These are phyloP conservation scores for Penstemon newberryi DNA, from an alignment of 257 asterid genomes.

Conservation along the genomic window DNA sequence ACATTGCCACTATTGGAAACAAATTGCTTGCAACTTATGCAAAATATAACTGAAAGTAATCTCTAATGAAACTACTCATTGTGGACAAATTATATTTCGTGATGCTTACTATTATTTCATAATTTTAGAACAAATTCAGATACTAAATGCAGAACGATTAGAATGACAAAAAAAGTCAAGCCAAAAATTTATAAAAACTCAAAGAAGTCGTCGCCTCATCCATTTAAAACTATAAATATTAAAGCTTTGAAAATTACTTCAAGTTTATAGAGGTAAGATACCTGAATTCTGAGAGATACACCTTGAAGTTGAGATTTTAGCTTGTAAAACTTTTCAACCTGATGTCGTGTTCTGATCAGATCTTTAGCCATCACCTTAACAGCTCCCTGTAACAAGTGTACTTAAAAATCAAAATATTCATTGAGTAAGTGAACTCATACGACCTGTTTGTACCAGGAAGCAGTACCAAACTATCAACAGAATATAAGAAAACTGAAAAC, in stretches of 20 bases:
- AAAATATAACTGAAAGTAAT: background rate
- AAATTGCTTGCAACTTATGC: background rate
- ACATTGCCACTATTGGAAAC: slow-evolving; percentile 6
- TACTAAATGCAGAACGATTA: background rate
- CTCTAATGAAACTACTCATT: slow-evolving; percentile 1
- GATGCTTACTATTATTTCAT: slow-evolving; percentile 6
- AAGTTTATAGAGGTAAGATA: slow-evolving; percentile 22
- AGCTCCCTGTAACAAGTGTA: slow-evolving; percentile 74
- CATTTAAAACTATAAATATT: slow-evolving; percentile 3
- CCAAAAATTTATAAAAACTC: background rate
- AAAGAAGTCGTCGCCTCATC: slow-evolving; percentile 10
- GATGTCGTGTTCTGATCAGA: slow-evolving; percentile 96
- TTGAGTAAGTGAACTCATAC: slow-evolving; percentile 18
- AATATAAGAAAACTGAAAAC: background rate
- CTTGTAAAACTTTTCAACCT: slow-evolving; percentile 91
- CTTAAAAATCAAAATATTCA: slow-evolving; percentile 29
- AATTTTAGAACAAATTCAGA: slow-evolving; percentile 15
- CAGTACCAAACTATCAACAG: slow-evolving; percentile 17
- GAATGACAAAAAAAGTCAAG: background rate
- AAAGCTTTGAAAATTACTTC: background rate
- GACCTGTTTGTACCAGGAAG: slow-evolving; percentile 7
- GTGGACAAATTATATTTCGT: background rate
- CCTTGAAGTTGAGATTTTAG: slow-evolving; percentile 99
- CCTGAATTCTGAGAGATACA: slow-evolving; percentile 97
- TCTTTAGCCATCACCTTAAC: slow-evolving; percentile 99